Base-by-base conservation (phyloP, 208 protist genomes). In the Acanthamoeba rhysodes region DNA sequence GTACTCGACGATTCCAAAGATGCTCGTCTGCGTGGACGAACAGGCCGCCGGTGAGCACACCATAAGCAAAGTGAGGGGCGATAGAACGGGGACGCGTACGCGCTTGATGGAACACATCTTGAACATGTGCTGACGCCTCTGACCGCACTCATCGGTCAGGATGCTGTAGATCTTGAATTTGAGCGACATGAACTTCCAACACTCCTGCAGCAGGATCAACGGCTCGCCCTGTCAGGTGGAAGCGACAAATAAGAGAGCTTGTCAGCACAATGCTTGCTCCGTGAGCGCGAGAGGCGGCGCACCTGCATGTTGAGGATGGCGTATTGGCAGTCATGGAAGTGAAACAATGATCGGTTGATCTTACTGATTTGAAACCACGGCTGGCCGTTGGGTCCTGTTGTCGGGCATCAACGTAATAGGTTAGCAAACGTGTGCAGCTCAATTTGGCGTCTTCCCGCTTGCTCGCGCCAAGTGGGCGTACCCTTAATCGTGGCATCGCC, bases 21-120 rank as follows among this genome's bases (percentile, higher is more conserved):
- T 24, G 10, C 16, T 29, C 2, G 41, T 90, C 82, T 90, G 48
- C 34, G 32, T 4, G 45, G 12, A 50, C 18, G 22, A 45, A 84
- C 24, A 84, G 24, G 34, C 22, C 12, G 74, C 82, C 22, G 59
- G 48, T 62, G 41, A 37, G 48, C 45, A 48, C 45, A 48, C 12
- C 45, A 48, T 48, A 4, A 0, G 45, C 45, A 41, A 41, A 41
- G n/a, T 10, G n/a, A 4, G 2, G 20, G 80, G 32, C 29, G n/a
- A 14, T 59, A 14, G 29, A 20, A 32, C 45, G 41, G 80, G 80
- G 4, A 76, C 68, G 72, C 32, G 34, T 90, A 90, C 82, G 14
- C 82, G 82, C 50, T 57, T 90, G 82, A 90, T 90, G 48, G 82
- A 90, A 12, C 82, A 90, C 82, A 90, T 90, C 82, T 90, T 90